These are phyloP conservation scores for Diplodia corticola DNA, from an alignment of 2,329 filamentous ascomycete genomes.

Conservation along the genomic window DNA sequence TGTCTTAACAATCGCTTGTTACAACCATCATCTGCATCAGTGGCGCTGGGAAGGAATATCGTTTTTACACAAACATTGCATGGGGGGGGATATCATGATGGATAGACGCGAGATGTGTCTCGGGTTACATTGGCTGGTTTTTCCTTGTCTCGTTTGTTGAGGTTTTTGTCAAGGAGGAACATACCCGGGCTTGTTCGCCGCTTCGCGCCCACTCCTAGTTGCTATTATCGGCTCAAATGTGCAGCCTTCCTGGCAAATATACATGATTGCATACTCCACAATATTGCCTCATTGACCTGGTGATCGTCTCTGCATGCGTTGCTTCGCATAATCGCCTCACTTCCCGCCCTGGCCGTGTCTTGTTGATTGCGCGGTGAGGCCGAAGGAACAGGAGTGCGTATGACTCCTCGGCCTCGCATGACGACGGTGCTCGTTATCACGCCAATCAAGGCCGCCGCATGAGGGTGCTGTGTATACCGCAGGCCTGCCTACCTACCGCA, in stretches of 20 bases:
- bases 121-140: constrained; percentile 4
- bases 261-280: constrained; percentile 14
- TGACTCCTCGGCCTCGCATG: constrained; percentile 10
- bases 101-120: constrained; percentile 20
- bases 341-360: neutral
- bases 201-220: constrained; percentile 21
- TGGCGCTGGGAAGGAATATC: constrained; percentile 14
- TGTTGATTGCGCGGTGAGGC: constrained; percentile 9
- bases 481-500: no score
- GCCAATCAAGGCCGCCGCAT: constrained; percentile 11
- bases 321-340: constrained; percentile 9
- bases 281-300: constrained; percentile 15
- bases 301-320: constrained; percentile 9
- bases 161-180: constrained; percentile 19
- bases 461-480: neutral
- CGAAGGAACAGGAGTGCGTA: constrained; percentile 6
- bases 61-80: constrained; percentile 10
- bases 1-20: constrained; percentile 19
- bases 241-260: constrained; percentile 2
- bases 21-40: constrained; percentile 20
- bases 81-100: constrained; percentile 9
- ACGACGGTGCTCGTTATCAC: constrained; percentile 5
- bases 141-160: constrained; percentile 14
- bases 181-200: constrained; percentile 20
- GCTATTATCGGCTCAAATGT: constrained; percentile 13